A percentile compares a stretch with the other conserved stretches of the same genome.
Evolutionary conservation across 371 early-diverging fungal genomes (phyloP).

Genomic region (Mortierella sp.): DNA sequence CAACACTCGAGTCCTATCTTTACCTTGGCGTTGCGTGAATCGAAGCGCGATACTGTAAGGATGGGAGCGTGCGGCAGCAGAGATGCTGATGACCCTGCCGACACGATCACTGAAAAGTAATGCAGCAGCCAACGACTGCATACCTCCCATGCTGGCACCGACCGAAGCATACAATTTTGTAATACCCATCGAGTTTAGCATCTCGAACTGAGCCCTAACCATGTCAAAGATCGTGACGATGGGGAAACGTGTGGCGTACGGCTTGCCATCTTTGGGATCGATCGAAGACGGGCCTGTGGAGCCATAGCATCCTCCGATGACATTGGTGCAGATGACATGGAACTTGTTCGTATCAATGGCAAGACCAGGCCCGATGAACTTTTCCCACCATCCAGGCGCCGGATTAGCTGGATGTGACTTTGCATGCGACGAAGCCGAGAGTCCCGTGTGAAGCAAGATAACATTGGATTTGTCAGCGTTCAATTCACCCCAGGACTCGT

Average conservation of each 20-base stretch:
- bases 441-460: constrained; percentile 87
- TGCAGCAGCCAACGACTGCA: constrained; percentile 92
- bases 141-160: constrained; percentile 96
- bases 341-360: constrained; percentile 88
- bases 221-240: constrained; percentile 94
- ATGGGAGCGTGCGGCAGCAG: constrained; percentile 93
- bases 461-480: constrained; percentile 77
- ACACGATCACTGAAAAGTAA: constrained; percentile 86
- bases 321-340: constrained; percentile 90
- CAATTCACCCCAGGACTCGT: constrained; percentile 88
- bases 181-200: constrained; percentile 86
- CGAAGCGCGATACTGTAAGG: constrained; percentile 95
- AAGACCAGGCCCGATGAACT: constrained; percentile 90
- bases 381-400: constrained; percentile 97
- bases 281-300: constrained; percentile 87
- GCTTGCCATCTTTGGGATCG: constrained; percentile 74
- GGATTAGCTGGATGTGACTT: constrained; percentile 80
- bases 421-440: constrained; percentile 86
- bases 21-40: constrained; percentile 88
- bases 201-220: constrained; percentile 90
- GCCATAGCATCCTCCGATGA: constrained; percentile 89
- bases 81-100: constrained; percentile 82
- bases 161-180: constrained; percentile 87
- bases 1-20: background rate
- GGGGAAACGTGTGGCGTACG: constrained; percentile 93